phyloP scores from a whole-genome alignment of 2,329 filamentous ascomycete genomes.

The Fusarium phyllophilum region DNA sequence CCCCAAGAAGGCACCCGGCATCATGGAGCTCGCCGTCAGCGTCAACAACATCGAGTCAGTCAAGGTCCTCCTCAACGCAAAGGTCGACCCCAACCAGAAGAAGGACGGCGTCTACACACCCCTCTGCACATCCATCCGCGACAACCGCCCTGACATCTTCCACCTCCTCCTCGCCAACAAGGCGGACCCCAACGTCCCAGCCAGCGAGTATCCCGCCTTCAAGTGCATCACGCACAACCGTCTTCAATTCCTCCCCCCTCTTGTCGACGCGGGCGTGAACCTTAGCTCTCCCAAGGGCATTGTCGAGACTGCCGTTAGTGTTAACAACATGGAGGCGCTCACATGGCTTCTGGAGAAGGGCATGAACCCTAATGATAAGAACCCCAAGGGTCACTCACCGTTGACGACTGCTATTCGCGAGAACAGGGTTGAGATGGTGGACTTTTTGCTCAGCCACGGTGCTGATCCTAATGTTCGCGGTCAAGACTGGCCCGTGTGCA shows the following conservation, averaged over 20 bases:
- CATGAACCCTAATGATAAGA: conserved; percentile 69
- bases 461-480: conserved; percentile 72
- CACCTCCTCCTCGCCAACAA: conserved; percentile 65
- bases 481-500: conserved; percentile 76
- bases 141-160: conserved; percentile 71
- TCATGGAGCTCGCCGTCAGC: conserved; percentile 72
- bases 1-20: conserved; percentile 66
- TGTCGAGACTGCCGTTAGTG: conserved; percentile 70
- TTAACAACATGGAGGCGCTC: conserved; percentile 69
- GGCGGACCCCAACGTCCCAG: conserved; percentile 71
- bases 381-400: conserved; percentile 66
- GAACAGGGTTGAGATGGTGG: conserved; percentile 67
- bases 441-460: conserved; percentile 66
- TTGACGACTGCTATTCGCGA: conserved; percentile 74
- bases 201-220: conserved; percentile 73
- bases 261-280: conserved; percentile 70
- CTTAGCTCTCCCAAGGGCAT: conserved; percentile 71
- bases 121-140: conserved; percentile 74
- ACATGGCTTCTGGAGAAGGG: conserved; percentile 69
- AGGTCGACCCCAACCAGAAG: conserved; percentile 69
- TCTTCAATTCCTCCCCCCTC: conserved; percentile 66
- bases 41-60: conserved; percentile 73
- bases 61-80: conserved; percentile 64
- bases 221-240: conserved; percentile 75
- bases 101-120: conserved; percentile 76